Conservation (phyloP, 371 early-diverging fungal genomes). For the Nematocida sp. region DNA sequence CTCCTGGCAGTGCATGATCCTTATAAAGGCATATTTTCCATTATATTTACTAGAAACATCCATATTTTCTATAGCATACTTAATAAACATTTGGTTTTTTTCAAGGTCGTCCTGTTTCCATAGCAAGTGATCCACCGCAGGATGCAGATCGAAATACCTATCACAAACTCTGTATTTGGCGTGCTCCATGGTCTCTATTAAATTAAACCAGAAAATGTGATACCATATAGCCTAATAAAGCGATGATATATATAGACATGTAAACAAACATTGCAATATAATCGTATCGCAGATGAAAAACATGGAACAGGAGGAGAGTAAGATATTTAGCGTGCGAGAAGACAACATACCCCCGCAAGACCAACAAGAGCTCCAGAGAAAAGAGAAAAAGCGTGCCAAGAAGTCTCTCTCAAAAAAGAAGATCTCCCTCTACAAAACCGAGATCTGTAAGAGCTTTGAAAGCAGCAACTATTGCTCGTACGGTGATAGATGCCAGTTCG, state of each 20-base stretch:
- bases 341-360: conserved; percentile 7
- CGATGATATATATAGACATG: too few species aligned
- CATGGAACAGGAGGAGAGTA: background rate
- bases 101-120: background rate
- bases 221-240: too few species aligned
- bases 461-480: conserved; percentile 82
- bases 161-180: too few species aligned
- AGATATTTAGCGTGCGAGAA: conserved; percentile 22
- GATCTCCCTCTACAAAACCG: conserved; percentile 81
- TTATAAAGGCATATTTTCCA: conserved; percentile 53
- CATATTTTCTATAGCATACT: background rate
- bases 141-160: background rate
- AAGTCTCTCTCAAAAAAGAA: conserved; percentile 68
- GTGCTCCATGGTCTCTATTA: too few species aligned
- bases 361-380: background rate
- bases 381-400: conserved; percentile 21
- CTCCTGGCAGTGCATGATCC: conserved; percentile 33
- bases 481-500: conserved; percentile 86
- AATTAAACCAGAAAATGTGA: too few species aligned
- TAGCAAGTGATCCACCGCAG: background rate
- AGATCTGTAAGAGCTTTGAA: conserved; percentile 81
- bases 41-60: conserved; percentile 3
- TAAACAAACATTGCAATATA: background rate
- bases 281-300: too few species aligned
- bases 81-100: conserved; percentile 15